These are phyloP conservation scores for Kluyveromyces lactis DNA, from an alignment of 805 yeast genomes.

Conservation along the genomic window DNA sequence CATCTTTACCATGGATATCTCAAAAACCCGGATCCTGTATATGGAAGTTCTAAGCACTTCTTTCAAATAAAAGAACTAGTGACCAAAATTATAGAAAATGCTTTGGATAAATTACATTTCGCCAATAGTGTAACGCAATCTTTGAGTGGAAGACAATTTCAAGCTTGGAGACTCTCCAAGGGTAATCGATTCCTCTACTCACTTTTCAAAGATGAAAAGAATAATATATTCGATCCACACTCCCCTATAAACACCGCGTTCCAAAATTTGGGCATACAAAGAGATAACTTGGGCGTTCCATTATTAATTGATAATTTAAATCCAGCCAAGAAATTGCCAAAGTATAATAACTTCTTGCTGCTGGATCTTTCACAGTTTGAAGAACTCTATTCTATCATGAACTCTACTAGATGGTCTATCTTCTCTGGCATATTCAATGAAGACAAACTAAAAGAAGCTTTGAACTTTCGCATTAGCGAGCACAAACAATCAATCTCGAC, in stretches of 20 bases:
- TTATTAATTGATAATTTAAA: conserved; percentile 4
- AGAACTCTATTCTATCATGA: conserved; percentile 12
- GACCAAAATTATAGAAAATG: conserved; percentile 13
- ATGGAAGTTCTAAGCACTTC: neutral
- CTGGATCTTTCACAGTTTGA: conserved; percentile 17
- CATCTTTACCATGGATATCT: conserved; percentile 21
- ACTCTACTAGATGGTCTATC: conserved; percentile 11
- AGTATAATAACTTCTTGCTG: conserved; percentile 14
- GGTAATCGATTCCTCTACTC: conserved; percentile 37
- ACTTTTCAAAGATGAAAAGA: conserved; percentile 27
- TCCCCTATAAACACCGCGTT: conserved; percentile 12
- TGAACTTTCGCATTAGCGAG: neutral
- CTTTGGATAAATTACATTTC: conserved; percentile 24
- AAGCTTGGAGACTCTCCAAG: conserved; percentile 56
- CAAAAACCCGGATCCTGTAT: conserved; percentile 1
- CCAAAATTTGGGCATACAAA: neutral
- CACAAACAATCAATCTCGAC: conserved; percentile 1
- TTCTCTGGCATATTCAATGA: conserved; percentile 6
- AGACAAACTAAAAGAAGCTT: conserved; percentile 7
- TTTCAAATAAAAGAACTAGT: conserved; percentile 6
- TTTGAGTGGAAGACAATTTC: conserved; percentile 48
- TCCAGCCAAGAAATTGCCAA: conserved; percentile 19
- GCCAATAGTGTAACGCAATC: conserved; percentile 31
- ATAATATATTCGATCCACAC: conserved; percentile 21
- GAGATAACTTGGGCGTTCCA: neutral